Evolutionary conservation across 1,139 yeast species (phyloP), one percentile per base, ranked within the genome.

Genomic region (Debaryomycetaceae sp.): DNA sequence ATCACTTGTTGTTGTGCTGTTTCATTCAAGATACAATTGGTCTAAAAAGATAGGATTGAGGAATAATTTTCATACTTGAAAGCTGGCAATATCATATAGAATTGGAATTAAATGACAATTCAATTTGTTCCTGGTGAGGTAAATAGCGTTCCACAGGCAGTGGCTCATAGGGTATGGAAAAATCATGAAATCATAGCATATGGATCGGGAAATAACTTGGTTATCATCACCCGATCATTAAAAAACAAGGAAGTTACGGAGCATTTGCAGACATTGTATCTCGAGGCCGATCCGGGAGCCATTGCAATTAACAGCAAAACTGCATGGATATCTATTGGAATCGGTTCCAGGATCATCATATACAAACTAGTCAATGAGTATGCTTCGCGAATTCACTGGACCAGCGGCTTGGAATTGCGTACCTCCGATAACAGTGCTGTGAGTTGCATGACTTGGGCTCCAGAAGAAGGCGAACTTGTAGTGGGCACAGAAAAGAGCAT

Each of bases 81-180:
- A 22, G 26, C 26, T 8, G 26, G 11, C 26, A 22, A 22, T 8
- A 22, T 8, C 26, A 22, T 11, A 22, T 8, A 3, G 7, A 22
- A 8, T 11, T 11, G 7, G 11, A 8, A 22, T 19, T 24, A 30
- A 33, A 83, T 82, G 88, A 69, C 85, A 6, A 62, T 84, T 41
- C 75, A 79, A 45, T 86, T 85, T 56, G 76, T 87, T 30, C 96
- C 96, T 2, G 97, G 97, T 1, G 87, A 87, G 55, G 95, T 92
- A 28, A 85, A 83, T 56, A 62, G 70, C 35, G 61, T 75, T 2
- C 65, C 68, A 9, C 75, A 77, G 47, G 70, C 88, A 1, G 76
- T 81, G 17, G 72, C 79, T 43, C 86, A 83, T 49, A 76, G 73
- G 5, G 63, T 67, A 41, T 89, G 96, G 96, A 80, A 80, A 43